These are phyloP conservation scores for Neonothopanus nambi DNA, from an alignment of 1,284 basidiomycete genomes.

Conservation along the genomic window DNA sequence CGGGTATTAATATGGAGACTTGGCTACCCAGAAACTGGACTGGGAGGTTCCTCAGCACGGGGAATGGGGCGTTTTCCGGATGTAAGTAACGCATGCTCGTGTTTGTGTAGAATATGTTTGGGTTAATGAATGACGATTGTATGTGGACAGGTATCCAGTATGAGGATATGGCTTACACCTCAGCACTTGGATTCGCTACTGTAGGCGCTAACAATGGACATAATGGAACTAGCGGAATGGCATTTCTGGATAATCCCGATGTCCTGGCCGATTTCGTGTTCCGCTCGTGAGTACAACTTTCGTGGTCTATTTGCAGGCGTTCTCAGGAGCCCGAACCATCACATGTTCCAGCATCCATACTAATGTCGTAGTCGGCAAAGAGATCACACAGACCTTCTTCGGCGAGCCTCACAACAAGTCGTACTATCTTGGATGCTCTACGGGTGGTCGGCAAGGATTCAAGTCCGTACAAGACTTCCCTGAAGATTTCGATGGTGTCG, in stretches of 20 bases:
- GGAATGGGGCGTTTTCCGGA: constrained; percentile 12
- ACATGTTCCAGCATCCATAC: constrained; percentile 10
- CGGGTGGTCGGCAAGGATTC: constrained; percentile 21
- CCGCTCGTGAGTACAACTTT: constrained; percentile 5
- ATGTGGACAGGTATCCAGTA: constrained; percentile 8
- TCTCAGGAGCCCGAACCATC: too few relatives aligned
- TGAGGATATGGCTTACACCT: constrained; percentile 6
- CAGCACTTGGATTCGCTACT: constrained; percentile 9
- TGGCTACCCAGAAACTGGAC: constrained; percentile 16
- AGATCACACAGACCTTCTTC: constrained; percentile 18
- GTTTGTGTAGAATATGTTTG: too few relatives aligned
- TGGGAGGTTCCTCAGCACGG: constrained; percentile 13
- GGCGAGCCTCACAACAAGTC: constrained; percentile 15
- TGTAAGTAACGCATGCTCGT: constrained; percentile 2
- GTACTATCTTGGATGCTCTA: constrained; percentile 23
- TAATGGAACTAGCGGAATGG: constrained; percentile 8
- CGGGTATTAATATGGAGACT: constrained; percentile 13
- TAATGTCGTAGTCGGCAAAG: constrained; percentile 18
- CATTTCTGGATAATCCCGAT: constrained; percentile 9
- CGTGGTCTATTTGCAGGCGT: too few relatives aligned
- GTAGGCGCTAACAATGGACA: constrained; percentile 15
- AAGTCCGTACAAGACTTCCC: constrained; percentile 19
- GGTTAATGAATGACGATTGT: not conserved
- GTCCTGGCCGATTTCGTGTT: constrained; percentile 11
- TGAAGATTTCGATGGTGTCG: constrained; percentile 22